Evolutionary conservation across 257 asterid genomes (phyloP), one percentile per base, ranked within the genome.

Genomic region (Gynochthodes officinalis): DNA sequence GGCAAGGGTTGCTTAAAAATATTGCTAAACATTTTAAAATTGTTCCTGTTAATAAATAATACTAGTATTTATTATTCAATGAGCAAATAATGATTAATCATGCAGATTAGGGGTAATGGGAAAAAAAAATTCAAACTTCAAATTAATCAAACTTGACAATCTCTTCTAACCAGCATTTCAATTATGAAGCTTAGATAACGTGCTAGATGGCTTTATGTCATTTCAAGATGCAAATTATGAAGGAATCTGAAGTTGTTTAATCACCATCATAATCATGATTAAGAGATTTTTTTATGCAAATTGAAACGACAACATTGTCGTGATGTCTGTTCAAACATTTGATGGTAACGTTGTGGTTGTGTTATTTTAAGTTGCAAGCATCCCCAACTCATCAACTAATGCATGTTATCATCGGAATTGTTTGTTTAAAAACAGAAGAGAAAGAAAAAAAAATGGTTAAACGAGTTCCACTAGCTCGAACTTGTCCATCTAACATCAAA

Each of bases 191-290:
- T 53, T 52, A 27, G n/a, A 37, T 28, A 39, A 35, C 53, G 63
- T 69, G 1, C 21, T 37, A 30, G 59, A 28, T 71, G 57, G 14
- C 21, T 50, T 10, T 16, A 18, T 32, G 43, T 6, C 13, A n/a
- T 8, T 46, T 27, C 32, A 33, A 61, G 42, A 35, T 27, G 8
- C 27, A 43, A 44, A 30, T 7, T 23, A 18, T 21, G 16, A 21
- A 61, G 70, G 76, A n/a, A 52, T 61, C 63, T 72, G 18, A 46
- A n/a, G 37, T 37, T 12, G 3, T 14, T 27, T 61, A 27, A 27
- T 72, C 70, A 72, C 16, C 14, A 44, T 72, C 42, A 14, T 39
- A 62, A 46, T 48, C 76, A 35, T 61, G 48, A 61, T 62, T 46
- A 23, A 8, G 27, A 2, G 27, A 72, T n/a, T 19, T 61, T 72